These are phyloP conservation scores for Auxenochlorella pyrenoidosa DNA, from an alignment of 139 green algal species.

Conservation along the genomic window DNA sequence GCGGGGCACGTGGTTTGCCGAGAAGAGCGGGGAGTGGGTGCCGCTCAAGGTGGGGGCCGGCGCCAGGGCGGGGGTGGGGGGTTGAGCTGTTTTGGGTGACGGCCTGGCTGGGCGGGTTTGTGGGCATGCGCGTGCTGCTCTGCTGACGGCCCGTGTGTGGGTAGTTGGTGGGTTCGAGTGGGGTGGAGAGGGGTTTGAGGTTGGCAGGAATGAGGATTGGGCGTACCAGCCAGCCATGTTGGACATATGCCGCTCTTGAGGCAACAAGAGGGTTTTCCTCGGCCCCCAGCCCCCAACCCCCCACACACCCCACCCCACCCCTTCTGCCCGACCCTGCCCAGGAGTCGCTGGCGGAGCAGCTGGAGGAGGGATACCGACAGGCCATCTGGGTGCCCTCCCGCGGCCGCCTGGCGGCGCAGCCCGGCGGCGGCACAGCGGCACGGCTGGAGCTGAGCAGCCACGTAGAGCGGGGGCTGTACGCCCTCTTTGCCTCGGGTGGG, in stretches of 20 bases:
- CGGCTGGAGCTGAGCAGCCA: conserved; percentile 55
- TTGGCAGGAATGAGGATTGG: no score
- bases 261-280: no score
- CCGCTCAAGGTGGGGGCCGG: conserved; percentile 51
- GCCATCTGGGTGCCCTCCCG: conserved; percentile 33
- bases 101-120: no score
- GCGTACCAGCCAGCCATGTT: no score
- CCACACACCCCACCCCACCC: background rate
- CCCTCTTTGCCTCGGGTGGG: conserved; percentile 49
- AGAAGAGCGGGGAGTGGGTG: conserved; percentile 64
- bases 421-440: conserved; percentile 23
- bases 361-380: conserved; percentile 62
- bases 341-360: conserved; percentile 64
- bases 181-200: no score
- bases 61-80: background rate
- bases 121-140: no score
- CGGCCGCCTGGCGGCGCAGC: background rate
- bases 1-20: conserved; percentile 66
- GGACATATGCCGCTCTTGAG: no score
- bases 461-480: conserved; percentile 43
- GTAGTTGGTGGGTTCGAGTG: no score
- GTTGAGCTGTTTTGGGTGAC: no score
- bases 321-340: conserved; percentile 7
- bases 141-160: no score
- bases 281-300: no score